phyloP scores from a whole-genome alignment of 2,329 filamentous ascomycete species.

The Penicillium sp. region DNA sequence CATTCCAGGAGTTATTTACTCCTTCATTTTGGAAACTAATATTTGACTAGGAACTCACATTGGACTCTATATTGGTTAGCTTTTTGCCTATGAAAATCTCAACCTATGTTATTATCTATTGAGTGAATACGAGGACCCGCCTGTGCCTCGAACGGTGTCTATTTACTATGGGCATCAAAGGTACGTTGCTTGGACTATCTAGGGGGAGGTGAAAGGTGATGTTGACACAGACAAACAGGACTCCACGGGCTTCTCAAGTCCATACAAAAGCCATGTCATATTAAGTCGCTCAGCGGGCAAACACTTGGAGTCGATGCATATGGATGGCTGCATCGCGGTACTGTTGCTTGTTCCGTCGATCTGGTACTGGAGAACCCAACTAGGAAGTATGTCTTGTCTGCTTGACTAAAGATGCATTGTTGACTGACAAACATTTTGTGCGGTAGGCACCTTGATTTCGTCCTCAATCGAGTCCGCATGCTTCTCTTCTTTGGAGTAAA shows the following conservation, averaged over 20 bases:
- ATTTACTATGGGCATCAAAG: conserved; percentile 50
- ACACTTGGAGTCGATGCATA: conserved; percentile 95
- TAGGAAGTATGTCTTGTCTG: conserved; percentile 61
- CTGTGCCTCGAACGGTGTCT: conserved; percentile 28
- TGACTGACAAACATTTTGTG: conserved; percentile 20
- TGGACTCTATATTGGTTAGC: conserved; percentile 6
- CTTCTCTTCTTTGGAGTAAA: conserved; percentile 87
- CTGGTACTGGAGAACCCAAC: conserved; percentile 86
- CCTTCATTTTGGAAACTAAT: conserved; percentile 7
- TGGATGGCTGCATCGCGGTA: conserved; percentile 95
- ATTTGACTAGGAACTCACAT: conserved; percentile 7
- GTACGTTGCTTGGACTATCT: conserved; percentile 24
- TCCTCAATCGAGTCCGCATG: conserved; percentile 89
- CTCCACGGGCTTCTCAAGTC: conserved; percentile 91
- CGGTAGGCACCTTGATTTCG: conserved; percentile 79
- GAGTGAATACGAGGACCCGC: conserved; percentile 32
- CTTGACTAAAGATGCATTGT: neutral
- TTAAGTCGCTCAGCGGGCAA: conserved; percentile 84
- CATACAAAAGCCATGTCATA: conserved; percentile 82
- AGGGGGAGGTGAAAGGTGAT: neutral
- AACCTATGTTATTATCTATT: conserved; percentile 22
- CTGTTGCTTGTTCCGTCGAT: conserved; percentile 85
- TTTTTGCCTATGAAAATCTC: conserved; percentile 7
- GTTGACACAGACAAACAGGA: conserved; percentile 51
- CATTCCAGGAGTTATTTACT: conserved; percentile 34